Evolutionary conservation across 495 filamentous ascomycete genomes (phyloP), one percentile per base, ranked within the genome.

Genomic region (Aspergillus leporis): DNA sequence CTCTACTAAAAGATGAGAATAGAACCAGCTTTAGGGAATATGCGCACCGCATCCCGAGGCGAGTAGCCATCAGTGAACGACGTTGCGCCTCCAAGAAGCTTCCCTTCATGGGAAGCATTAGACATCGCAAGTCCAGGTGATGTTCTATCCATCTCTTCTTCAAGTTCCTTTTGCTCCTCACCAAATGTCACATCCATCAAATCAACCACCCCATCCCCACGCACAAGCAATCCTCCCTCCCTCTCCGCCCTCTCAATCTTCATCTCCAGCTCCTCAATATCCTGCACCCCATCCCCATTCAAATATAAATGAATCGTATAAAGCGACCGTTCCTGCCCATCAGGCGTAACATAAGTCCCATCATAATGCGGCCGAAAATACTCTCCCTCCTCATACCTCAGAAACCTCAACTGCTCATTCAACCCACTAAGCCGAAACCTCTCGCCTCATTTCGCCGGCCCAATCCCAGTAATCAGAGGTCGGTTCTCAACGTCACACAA

Each of bases 271-370:
- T 74, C 70, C 23, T 63, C 52, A 50, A 71, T 30, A 68, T 79
- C 71, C 60, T 78, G 80, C 48, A 74, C 75, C 12, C 71, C 77
- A 0, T 76, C 72, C 32, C 86, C 79, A 67, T 90, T 92, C 52
- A 97, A 80, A 70, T 96, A 97, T 14, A 96, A 70, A 59, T 97
- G 93, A 22, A 96, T 72, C 0, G 93, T 96, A 64, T 85, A 87
- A 55, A 86, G 80, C 5, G 90, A 90, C 31, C 61, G 67, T 67
- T 91, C 82, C 41, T 66, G 69, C 18, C 75, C 68, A 61, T 87
- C 81, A 3, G 81, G 78, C 13, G 87, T 87, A 6, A 74, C 69
- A 66, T 89, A 96, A 12, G 70, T 62, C 21, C 82, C 88, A 72
- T 97, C 92, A 62, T 83, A 85, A 68, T 97, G 92, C 4, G 87